phyloP scores from a whole-genome alignment of 1,284 basidiomycete species.

The Ceratobasidium sp. region DNA sequence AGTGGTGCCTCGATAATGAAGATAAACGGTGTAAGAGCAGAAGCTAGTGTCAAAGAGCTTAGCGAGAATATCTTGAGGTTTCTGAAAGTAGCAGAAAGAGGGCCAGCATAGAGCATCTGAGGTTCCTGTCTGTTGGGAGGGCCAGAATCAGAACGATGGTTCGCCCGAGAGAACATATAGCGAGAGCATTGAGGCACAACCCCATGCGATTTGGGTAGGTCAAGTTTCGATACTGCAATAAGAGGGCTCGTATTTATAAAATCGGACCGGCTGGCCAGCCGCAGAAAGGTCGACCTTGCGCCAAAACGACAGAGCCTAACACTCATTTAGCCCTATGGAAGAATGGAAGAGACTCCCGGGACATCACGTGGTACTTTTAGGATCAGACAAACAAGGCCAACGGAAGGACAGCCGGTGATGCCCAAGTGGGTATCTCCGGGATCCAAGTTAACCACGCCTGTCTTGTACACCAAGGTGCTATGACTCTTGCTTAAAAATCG shows the following conservation, averaged over 20 bases:
- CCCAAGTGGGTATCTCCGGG: too few species aligned
- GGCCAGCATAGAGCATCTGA: conserved; percentile 60
- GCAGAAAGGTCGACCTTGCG: neutral
- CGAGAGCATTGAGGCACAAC: neutral
- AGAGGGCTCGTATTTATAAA: neutral
- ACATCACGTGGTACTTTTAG: too few species aligned
- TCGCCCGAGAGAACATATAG: neutral
- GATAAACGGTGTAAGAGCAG: conserved; percentile 77
- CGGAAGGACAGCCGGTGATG: too few species aligned
- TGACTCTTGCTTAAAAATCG: too few species aligned
- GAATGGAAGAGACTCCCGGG: neutral
- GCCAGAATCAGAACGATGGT: neutral
- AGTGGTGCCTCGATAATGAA: conserved; percentile 82
- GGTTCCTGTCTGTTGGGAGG: neutral
- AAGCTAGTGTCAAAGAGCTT: conserved; percentile 77
- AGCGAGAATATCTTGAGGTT: conserved; percentile 86
- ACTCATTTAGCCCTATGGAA: neutral
- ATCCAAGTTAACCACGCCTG: too few species aligned
- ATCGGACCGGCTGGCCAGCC: neutral
- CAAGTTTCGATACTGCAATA: neutral
- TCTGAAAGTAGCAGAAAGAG: conserved; percentile 75
- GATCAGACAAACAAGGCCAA: too few species aligned
- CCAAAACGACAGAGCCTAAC: neutral
- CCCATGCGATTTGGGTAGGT: too few species aligned
- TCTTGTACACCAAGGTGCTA: too few species aligned